These are phyloP conservation scores for Blastocrithidia nonstop DNA, from an alignment of 208 protist genomes.

Conservation along the genomic window DNA sequence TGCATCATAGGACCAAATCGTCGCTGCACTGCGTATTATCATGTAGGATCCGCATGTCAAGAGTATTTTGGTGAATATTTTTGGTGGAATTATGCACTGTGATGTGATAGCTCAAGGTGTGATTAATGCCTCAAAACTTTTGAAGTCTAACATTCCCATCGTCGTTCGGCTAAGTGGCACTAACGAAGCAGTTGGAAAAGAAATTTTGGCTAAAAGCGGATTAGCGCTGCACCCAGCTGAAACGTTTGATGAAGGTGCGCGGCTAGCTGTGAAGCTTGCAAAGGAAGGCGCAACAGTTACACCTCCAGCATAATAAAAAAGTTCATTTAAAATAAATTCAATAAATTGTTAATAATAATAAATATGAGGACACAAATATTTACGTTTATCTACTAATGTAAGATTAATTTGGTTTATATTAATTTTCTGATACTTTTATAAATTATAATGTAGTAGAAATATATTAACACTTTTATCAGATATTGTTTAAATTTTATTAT, in stretches of 20 bases:
- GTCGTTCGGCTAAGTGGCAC: conserved; percentile 91
- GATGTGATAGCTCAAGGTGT: conserved; percentile 96
- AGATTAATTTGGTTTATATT: conserved; percentile 2
- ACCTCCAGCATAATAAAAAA: background rate
- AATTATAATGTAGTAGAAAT: too few relatives aligned
- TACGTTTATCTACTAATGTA: background rate
- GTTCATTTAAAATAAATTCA: background rate
- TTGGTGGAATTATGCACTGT: conserved; percentile 99
- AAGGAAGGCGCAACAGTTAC: conserved; percentile 2
- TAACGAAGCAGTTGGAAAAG: conserved; percentile 90
- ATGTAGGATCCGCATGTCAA: conserved; percentile 86
- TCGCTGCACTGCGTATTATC: conserved; percentile 96
- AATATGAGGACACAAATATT: background rate
- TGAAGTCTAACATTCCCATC: conserved; percentile 89
- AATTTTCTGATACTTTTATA: background rate
- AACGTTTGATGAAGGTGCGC: conserved; percentile 76
- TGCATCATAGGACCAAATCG: conserved; percentile 87
- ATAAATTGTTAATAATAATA: conserved; percentile 1
- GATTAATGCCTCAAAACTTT: conserved; percentile 77
- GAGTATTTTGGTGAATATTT: conserved; percentile 99
- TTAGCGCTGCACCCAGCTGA: conserved; percentile 61
- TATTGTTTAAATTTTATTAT: too few relatives aligned
- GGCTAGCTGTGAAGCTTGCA: conserved; percentile 54
- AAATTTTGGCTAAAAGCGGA: conserved; percentile 86
- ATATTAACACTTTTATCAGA: too few relatives aligned